Percentiles rank a stretch among this genome's conserved stretches.
These are phyloP conservation scores for Hydnomerulius pinastri DNA, from an alignment of 768 basidiomycete genomes.

Conservation along the genomic window DNA sequence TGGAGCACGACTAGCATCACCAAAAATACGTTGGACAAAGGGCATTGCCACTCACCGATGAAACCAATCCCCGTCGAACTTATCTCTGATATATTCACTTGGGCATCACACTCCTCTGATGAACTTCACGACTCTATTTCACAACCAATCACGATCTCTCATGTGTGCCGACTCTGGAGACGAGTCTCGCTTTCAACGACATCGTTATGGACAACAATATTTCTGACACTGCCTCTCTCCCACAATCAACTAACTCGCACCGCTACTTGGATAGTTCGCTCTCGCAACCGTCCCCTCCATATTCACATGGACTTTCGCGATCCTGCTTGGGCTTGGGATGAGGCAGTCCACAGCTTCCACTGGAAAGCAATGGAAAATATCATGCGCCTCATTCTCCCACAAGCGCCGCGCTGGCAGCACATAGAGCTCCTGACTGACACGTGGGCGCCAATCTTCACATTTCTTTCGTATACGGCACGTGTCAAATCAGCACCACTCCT, in stretches of 20 bases:
- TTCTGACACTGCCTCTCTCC: conserved; percentile 46
- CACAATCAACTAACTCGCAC: conserved; percentile 38
- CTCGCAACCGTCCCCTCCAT: conserved; percentile 46
- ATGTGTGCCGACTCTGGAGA: conserved; percentile 55
- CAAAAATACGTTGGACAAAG: neutral
- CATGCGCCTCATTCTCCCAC: conserved; percentile 46
- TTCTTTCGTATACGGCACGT: conserved; percentile 43
- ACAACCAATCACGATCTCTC: conserved; percentile 40
- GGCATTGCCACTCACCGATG: neutral
- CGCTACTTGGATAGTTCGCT: conserved; percentile 44
- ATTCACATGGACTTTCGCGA: conserved; percentile 62
- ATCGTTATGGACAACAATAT: conserved; percentile 53
- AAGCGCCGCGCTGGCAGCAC: conserved; percentile 47
- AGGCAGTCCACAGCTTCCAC: conserved; percentile 44
- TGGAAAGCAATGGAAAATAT: conserved; percentile 46
- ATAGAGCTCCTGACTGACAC: conserved; percentile 59
- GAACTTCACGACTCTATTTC: conserved; percentile 26
- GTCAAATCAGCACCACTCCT: conserved; percentile 39
- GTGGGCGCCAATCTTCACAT: conserved; percentile 58
- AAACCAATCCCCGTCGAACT: conserved; percentile 37
- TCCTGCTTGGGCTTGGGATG: conserved; percentile 55
- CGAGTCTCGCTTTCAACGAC: conserved; percentile 45
- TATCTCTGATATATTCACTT: conserved; percentile 36
- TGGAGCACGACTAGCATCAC: neutral
- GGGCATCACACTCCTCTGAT: conserved; percentile 28